Base-by-base conservation (phyloP, 1,284 basidiomycete species). In the Trametes versicolor region DNA sequence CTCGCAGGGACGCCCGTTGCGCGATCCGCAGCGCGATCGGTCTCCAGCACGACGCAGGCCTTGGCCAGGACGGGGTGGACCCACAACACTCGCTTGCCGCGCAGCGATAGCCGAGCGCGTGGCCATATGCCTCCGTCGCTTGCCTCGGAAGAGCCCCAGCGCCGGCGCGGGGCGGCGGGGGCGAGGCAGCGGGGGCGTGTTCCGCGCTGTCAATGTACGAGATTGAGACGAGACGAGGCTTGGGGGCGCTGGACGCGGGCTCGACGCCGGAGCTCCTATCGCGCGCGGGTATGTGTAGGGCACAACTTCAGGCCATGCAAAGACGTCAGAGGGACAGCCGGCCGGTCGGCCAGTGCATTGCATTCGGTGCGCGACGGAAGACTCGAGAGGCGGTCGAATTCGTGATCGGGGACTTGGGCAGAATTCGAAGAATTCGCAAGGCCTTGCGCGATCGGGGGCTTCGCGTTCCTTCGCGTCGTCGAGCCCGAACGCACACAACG, bases 381-480 rank as follows among this genome's bases (percentile, higher is more conserved):
- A 13, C 34, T 36, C 34, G 13, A 13, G 37, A 17, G 41, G 41
- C 41, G 41, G 41, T 43, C 41, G 19, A 39, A 39, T 34, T 36
- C 45, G 43, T 58, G 57, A 50, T 58, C 55, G 55, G 55, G 43
- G 55, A 57, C 55, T 50, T 58, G 57, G 34, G 10, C 4, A n/a
- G 23, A 12, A 39, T n/a, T n/a, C n/a, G n/a, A n/a, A n/a, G n/a
- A n/a, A n/a, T n/a, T n/a, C n/a, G 19, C 21, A 52, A 19, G 29
- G 29, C 29, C 29, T 13, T 43, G 41, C 41, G 41, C 41, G 41
- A 19, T 19, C 29, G 32, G 10, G 23, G 1, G 17, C 51, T 21
- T 51, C 21, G 27, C 32, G 48, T 7, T 21, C 32, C 25, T 7
- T 21, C 32, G 17, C 25, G 29, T 19, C 29, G 25, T n/a, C 23